These are phyloP conservation scores for Candida sojae DNA, from an alignment of 1,139 yeast genomes.

Conservation along the genomic window DNA sequence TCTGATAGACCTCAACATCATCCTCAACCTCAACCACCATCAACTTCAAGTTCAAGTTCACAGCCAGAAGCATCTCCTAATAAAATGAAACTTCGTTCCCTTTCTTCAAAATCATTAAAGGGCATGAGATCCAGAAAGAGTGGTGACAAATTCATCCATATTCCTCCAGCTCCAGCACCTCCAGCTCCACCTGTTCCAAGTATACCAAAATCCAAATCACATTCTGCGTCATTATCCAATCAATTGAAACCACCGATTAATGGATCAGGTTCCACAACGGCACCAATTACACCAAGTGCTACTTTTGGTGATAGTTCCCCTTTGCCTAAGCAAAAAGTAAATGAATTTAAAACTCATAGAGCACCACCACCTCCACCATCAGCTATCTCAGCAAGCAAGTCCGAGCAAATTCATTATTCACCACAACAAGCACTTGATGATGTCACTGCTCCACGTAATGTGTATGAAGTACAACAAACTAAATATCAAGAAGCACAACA, in stretches of 20 bases:
- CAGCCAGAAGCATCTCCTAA: conserved; percentile 12
- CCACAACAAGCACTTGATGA: conserved; percentile 18
- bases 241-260: conserved; percentile 14
- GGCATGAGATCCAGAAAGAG: conserved; percentile 28
- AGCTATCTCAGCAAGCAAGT: conserved; percentile 4
- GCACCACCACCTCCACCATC: conserved; percentile 38
- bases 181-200: conserved; percentile 20
- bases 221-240: conserved; percentile 37
- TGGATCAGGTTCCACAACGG: conserved; percentile 42
- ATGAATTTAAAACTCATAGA: conserved; percentile 32
- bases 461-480: conserved; percentile 11
- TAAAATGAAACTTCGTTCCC: conserved; percentile 27
- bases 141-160: conserved; percentile 17
- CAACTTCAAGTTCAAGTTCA: conserved; percentile 7
- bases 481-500: conserved; percentile 15
- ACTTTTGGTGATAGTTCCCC: conserved; percentile 22
- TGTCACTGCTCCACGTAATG: conserved; percentile 10
- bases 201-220: conserved; percentile 49
- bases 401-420: conserved; percentile 7
- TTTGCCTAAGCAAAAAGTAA: conserved; percentile 23
- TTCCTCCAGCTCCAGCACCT: conserved; percentile 22
- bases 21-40: conserved; percentile 7
- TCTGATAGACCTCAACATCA: conserved; percentile 7
- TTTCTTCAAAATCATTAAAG: conserved; percentile 43
- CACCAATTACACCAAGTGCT: conserved; percentile 38